phyloP scores from a whole-genome alignment of 164 flowering plant genomes.

The Nymphaea colorata region DNA sequence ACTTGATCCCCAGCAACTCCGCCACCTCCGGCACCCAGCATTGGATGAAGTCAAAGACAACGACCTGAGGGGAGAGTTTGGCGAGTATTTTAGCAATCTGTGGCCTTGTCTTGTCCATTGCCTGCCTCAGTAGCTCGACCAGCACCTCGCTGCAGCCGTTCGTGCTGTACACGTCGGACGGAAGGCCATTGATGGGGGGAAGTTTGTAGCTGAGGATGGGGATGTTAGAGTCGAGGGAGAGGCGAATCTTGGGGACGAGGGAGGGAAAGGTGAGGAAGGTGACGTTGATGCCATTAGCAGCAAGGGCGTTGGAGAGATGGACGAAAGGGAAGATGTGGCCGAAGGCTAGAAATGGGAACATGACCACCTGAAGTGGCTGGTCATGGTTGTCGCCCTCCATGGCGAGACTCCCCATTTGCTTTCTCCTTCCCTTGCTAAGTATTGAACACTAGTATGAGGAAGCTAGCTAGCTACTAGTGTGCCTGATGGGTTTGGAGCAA shows the following conservation, averaged over 20 bases:
- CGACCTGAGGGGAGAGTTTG: conserved; percentile 17
- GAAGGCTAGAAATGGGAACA: conserved; percentile 9
- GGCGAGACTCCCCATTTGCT: no score
- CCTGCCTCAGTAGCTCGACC: conserved; percentile 21
- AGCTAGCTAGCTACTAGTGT: no score
- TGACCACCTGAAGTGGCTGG: conserved; percentile 6
- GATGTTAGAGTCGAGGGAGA: not conserved
- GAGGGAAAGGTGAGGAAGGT: conserved; percentile 1
- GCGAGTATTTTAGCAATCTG: conserved; percentile 16
- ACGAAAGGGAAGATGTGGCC: conserved; percentile 11
- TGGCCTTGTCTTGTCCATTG: conserved; percentile 16
- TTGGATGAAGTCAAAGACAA: conserved; percentile 19
- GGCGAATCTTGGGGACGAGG: not conserved
- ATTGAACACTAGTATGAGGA: no score
- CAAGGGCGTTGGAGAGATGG: conserved; percentile 7
- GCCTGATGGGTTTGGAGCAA: no score
- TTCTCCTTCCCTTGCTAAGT: no score
- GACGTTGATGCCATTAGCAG: not conserved
- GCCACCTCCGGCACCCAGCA: conserved; percentile 19
- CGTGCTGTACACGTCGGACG: conserved; percentile 9
- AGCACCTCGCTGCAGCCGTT: conserved; percentile 6
- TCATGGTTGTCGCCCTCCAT: no score
- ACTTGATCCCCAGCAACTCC: conserved; percentile 12
- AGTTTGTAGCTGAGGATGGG: not conserved
- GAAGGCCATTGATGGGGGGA: conserved; percentile 15